These are phyloP conservation scores for Suillus subalutaceus DNA, from an alignment of 768 basidiomycete genomes.

Conservation along the genomic window DNA sequence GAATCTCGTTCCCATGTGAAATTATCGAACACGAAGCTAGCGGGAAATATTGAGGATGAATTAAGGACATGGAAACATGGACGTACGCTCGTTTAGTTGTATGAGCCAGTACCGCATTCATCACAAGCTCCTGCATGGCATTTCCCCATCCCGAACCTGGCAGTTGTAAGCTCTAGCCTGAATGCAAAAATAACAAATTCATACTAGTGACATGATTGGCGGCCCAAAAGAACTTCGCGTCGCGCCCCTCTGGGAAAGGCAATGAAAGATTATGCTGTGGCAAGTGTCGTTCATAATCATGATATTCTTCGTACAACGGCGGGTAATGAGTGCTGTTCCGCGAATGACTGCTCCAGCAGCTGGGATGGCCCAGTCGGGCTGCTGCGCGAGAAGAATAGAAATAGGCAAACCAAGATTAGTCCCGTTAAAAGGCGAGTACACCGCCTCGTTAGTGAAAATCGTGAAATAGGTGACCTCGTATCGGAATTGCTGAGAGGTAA, in stretches of 20 bases:
- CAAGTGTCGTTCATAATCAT: conserved; percentile 44
- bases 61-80: neutral
- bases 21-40: conserved; percentile 59
- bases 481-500: conserved; percentile 24
- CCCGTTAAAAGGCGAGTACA: conserved; percentile 10
- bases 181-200: conserved; percentile 6
- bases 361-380: too few relatives aligned
- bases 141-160: conserved; percentile 65
- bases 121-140: conserved; percentile 56
- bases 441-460: conserved; percentile 14
- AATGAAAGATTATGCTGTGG: conserved; percentile 47
- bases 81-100: conserved; percentile 52
- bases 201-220: conserved; percentile 49
- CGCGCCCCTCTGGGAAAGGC: conserved; percentile 42
- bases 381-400: conserved; percentile 3
- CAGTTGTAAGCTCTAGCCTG: neutral
- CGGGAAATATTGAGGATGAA: neutral
- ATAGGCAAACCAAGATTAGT: neutral
- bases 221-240: conserved; percentile 49
- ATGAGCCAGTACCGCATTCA: conserved; percentile 54
- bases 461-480: neutral
- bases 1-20: conserved; percentile 55
- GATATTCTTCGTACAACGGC: conserved; percentile 48
- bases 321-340: conserved; percentile 35
- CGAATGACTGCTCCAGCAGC: neutral